These are phyloP conservation scores for Mitragyna speciosa DNA, from an alignment of 257 asterid genomes.

Conservation along the genomic window DNA sequence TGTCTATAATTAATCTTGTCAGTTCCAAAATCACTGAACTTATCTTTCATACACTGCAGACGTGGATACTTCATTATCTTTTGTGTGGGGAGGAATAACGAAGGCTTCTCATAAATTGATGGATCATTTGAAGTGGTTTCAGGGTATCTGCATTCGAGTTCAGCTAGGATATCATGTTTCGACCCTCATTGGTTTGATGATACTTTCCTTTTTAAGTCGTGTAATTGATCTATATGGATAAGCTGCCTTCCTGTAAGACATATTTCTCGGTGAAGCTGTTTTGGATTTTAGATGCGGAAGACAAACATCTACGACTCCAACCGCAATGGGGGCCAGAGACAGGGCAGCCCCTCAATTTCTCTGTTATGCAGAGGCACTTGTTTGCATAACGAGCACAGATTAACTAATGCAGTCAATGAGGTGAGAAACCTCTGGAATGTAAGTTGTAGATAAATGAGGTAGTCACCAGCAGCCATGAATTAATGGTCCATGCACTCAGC, in stretches of 20 bases:
- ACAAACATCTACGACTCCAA: background rate
- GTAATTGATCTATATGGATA: background rate
- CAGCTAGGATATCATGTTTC: background rate
- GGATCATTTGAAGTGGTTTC: slow-evolving; percentile 13
- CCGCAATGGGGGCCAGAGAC: no score
- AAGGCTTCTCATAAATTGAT: slow-evolving; percentile 30
- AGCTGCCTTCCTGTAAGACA: background rate
- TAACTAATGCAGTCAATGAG: background rate
- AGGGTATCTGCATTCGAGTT: slow-evolving; percentile 10
- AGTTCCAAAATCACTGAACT: background rate
- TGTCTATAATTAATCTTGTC: background rate
- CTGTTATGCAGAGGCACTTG: background rate
- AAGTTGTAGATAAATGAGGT: background rate
- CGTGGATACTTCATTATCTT: slow-evolving; percentile 96
- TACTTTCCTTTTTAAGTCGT: slow-evolving; percentile 1
- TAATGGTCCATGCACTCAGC: no score
- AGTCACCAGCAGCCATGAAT: no score
- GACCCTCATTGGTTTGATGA: slow-evolving; percentile 10
- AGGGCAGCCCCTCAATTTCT: background rate
- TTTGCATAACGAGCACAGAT: background rate
- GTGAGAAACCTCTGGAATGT: background rate
- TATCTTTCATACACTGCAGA: slow-evolving; percentile 40
- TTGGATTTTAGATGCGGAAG: background rate
- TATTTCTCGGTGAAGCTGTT: background rate
- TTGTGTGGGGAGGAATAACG: slow-evolving; percentile 94